Conservation (phyloP, 345 rosid genomes). For the Capsella bursapastoris region DNA sequence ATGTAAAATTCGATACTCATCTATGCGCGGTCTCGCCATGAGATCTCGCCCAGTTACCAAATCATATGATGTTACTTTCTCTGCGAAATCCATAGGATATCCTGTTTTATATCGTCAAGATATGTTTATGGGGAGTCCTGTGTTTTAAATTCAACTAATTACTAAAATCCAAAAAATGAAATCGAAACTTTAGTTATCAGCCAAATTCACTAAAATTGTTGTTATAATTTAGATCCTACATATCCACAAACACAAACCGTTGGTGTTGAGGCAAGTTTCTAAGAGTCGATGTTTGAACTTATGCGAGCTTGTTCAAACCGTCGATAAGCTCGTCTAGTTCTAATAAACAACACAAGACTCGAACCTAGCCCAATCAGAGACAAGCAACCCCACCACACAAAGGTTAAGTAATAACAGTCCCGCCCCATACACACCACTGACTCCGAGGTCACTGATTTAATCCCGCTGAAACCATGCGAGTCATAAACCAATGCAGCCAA, state of each 20-base stretch:
- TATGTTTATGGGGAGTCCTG: neutral
- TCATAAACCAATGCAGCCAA: constrained; percentile 87
- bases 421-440: constrained; percentile 76
- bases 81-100: no score
- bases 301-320: constrained; percentile 69
- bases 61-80: no score
- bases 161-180: neutral
- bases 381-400: constrained; percentile 89
- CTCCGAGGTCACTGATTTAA: constrained; percentile 14
- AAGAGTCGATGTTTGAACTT: constrained; percentile 35
- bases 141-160: neutral
- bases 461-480: constrained; percentile 46
- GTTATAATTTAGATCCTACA: constrained; percentile 20
- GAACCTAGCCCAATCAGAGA: constrained; percentile 71
- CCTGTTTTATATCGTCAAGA: no score
- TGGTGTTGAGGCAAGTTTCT: constrained; percentile 3
- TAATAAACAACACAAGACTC: constrained; percentile 70
- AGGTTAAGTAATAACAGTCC: constrained; percentile 76
- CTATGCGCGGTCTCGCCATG: no score
- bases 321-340: constrained; percentile 84
- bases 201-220: constrained; percentile 1
- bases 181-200: neutral
- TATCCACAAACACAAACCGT: constrained; percentile 21
- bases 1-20: no score
- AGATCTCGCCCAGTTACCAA: no score